Percentiles rank a stretch among this genome's conserved stretches.
Evolutionary conservation across 139 green algal genomes (phyloP).

Genomic region (Chlorella sp.): DNA sequence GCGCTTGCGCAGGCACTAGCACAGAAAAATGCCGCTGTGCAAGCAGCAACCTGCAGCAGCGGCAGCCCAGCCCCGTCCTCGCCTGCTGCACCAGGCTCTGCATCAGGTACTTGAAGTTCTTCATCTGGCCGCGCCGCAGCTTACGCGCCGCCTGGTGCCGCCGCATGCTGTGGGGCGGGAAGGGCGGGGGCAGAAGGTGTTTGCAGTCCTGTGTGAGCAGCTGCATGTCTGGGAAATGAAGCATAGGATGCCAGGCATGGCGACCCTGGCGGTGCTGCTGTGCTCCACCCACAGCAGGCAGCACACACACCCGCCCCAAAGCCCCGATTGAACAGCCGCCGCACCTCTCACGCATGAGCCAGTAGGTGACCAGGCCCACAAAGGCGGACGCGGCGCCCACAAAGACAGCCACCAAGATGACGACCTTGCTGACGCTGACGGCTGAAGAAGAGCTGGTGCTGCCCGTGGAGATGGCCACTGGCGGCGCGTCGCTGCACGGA

Average conservation of each 20-base stretch:
- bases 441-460: conserved; percentile 25
- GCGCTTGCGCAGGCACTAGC: too few species aligned
- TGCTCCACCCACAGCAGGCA: too few species aligned
- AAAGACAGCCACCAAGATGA: conserved; percentile 35
- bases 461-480: conserved; percentile 2
- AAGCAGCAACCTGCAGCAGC: too few species aligned
- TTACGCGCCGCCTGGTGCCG: conserved; percentile 39
- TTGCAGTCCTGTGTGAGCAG: too few species aligned
- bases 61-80: background rate
- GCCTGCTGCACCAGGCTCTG: conserved; percentile 48
- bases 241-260: too few species aligned
- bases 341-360: conserved; percentile 33
- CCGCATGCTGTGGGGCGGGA: background rate
- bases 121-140: conserved; percentile 46
- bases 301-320: too few species aligned
- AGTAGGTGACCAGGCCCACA: conserved; percentile 39
- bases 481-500: conserved; percentile 28
- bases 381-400: conserved; percentile 26
- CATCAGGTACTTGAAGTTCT: conserved; percentile 67
- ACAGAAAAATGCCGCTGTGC: too few species aligned
- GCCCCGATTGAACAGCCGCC: background rate
- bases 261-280: too few species aligned
- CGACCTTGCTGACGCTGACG: conserved; percentile 35
- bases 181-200: background rate
- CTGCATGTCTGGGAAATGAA: too few species aligned